Evolutionary conservation across 805 yeast species (phyloP).

Genomic region (Huiozyma naganishii): DNA sequence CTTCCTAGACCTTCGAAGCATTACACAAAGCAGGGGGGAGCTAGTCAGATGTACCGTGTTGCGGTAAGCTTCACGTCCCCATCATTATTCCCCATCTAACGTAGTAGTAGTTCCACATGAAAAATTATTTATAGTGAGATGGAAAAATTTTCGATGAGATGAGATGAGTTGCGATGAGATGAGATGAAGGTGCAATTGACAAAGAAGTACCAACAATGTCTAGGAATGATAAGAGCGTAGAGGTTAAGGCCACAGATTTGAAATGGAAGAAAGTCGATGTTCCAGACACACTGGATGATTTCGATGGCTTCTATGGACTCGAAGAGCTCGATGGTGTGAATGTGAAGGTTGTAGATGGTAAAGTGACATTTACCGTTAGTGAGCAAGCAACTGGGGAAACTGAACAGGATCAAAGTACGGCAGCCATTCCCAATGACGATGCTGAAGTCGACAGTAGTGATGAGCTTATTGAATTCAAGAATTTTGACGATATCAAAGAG

Average conservation of each 20-base stretch:
- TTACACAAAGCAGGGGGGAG: neutral
- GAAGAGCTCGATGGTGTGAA: conserved; percentile 93
- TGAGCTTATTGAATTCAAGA: conserved; percentile 22
- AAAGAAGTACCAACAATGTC: neutral
- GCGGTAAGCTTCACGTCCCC: too few relatives aligned
- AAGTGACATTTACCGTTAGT: conserved; percentile 39
- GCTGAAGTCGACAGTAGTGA: conserved; percentile 5
- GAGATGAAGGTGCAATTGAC: conserved; percentile 10
- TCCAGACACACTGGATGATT: conserved; percentile 76
- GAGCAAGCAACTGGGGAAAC: conserved; percentile 8
- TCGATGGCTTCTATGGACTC: conserved; percentile 82
- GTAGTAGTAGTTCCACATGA: too few relatives aligned
- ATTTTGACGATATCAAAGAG: conserved; percentile 24
- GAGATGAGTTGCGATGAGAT: conserved; percentile 10
- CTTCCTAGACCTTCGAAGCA: conserved; percentile 21
- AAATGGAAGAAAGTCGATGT: conserved; percentile 76
- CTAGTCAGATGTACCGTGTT: too few relatives aligned
- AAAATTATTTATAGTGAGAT: neutral
- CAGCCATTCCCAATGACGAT: conserved; percentile 6
- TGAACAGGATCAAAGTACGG: conserved; percentile 3
- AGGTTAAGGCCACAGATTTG: conserved; percentile 40
- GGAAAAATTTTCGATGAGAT: neutral
- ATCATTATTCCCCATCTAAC: too few relatives aligned
- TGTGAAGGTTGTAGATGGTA: conserved; percentile 63
- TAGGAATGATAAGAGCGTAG: neutral